Conservation (phyloP, 768 basidiomycete species). For the Phanerodontia chrysosporium region DNA sequence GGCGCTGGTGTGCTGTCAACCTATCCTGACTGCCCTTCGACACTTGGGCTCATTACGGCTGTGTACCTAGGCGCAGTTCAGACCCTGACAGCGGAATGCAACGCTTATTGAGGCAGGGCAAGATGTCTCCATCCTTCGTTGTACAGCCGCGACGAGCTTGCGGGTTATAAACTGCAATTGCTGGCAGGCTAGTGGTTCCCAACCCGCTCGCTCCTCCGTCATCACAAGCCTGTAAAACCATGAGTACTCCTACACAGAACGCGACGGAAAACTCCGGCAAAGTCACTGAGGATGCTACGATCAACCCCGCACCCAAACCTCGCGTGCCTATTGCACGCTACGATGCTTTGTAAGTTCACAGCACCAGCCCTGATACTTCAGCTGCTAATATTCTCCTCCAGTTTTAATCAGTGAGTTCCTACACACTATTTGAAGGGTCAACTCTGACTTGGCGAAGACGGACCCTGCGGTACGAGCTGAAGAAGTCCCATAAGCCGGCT, state of each 20-base stretch:
- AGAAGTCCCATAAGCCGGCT: not conserved
- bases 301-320: not conserved
- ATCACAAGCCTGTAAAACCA: not conserved
- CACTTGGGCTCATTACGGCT: too few species aligned
- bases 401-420: not conserved
- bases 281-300: not conserved
- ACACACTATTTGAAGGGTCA: not conserved
- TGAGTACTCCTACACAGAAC: not conserved
- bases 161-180: not conserved
- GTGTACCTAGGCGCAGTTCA: too few species aligned
- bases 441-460: not conserved
- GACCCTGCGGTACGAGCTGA: not conserved
- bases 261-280: not conserved
- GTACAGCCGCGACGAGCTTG: not conserved
- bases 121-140: not conserved
- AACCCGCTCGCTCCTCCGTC: not conserved
- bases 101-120: not conserved
- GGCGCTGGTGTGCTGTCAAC: too few species aligned
- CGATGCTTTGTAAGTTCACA: conserved; percentile 1
- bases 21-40: too few species aligned
- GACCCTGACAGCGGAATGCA: too few species aligned
- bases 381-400: not conserved
- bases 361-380: too few species aligned
- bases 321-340: conserved; percentile 2
- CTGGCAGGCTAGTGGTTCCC: not conserved